These are phyloP conservation scores for Murraya koenigii DNA, from an alignment of 345 rosid genomes.

Conservation along the genomic window DNA sequence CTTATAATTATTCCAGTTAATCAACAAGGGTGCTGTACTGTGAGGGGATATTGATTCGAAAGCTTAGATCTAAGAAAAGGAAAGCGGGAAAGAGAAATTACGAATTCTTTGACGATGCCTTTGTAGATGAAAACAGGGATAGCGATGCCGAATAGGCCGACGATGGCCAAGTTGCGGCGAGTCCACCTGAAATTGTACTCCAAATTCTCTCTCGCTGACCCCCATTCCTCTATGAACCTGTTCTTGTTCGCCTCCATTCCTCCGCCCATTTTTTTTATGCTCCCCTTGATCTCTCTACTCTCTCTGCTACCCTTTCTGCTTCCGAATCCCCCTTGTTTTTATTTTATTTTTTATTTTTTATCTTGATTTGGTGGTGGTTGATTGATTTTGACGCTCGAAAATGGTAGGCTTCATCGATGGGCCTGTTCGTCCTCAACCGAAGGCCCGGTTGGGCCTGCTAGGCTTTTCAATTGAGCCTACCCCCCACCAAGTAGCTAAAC, in stretches of 20 bases:
- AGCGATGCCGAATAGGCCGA: conserved; percentile 89
- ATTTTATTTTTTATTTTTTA: background rate
- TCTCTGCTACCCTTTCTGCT: background rate
- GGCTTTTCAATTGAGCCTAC: background rate
- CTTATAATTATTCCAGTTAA: background rate
- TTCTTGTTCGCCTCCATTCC: conserved; percentile 95
- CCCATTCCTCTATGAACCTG: conserved; percentile 90
- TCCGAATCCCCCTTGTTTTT: background rate
- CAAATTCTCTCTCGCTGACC: conserved; percentile 78
- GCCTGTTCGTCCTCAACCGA: background rate
- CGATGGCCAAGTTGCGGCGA: conserved; percentile 83
- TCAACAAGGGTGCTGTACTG: background rate
- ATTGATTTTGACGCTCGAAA: background rate
- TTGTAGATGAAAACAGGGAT: conserved; percentile 76
- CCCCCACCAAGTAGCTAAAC: no score
- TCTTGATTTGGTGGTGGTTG: background rate
- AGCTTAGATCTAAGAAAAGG: background rate
- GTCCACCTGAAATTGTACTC: conserved; percentile 95
- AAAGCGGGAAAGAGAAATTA: conserved; percentile 13
- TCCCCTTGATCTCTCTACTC: background rate
- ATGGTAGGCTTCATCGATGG: background rate
- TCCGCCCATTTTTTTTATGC: conserved; percentile 61
- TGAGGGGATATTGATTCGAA: background rate
- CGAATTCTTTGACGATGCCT: conserved; percentile 88
- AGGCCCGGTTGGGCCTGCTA: background rate